These are phyloP conservation scores for Mycogone perniciosa DNA, from an alignment of 2,329 filamentous ascomycete genomes.

Conservation along the genomic window DNA sequence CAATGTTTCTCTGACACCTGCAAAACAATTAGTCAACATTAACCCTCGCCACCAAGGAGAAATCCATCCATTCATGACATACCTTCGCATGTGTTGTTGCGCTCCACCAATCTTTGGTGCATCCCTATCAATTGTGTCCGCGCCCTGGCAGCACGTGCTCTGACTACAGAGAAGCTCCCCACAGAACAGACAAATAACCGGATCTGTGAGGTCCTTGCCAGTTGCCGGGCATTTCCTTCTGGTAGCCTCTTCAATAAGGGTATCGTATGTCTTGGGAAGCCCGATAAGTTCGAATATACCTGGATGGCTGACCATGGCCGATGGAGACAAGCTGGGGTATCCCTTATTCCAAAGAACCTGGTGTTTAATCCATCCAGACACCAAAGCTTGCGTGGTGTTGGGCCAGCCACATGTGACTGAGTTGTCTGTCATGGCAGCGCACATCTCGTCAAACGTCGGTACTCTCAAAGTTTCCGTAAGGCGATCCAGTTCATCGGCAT, in stretches of 20 bases:
- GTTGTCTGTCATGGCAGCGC: conserved; percentile 49
- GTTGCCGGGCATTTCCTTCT: conserved; percentile 78
- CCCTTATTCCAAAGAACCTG: conserved; percentile 38
- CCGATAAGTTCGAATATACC: conserved; percentile 92
- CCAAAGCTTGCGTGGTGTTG: conserved; percentile 37
- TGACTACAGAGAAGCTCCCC: conserved; percentile 96
- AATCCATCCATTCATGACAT: conserved; percentile 33
- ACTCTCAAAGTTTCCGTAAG: conserved; percentile 70
- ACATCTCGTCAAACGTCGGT: conserved; percentile 73
- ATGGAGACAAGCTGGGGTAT: conserved; percentile 27
- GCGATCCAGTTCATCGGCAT: conserved; percentile 73
- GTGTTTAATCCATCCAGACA: conserved; percentile 69
- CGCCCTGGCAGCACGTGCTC: conserved; percentile 79
- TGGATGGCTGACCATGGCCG: conserved; percentile 64
- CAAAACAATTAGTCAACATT: neutral
- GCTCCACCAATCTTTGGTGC: conserved; percentile 65
- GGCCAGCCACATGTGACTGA: conserved; percentile 44
- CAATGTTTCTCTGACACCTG: conserved; percentile 82
- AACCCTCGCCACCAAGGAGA: neutral
- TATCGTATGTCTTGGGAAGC: conserved; percentile 85
- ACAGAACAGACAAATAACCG: conserved; percentile 88
- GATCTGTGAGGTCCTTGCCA: conserved; percentile 85
- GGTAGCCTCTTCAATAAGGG: conserved; percentile 85
- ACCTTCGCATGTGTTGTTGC: conserved; percentile 85
- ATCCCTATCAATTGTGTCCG: conserved; percentile 40